Evolutionary conservation across 108 stramenopile species (phyloP).

Genomic region (Hondaea fermentalgiana): DNA sequence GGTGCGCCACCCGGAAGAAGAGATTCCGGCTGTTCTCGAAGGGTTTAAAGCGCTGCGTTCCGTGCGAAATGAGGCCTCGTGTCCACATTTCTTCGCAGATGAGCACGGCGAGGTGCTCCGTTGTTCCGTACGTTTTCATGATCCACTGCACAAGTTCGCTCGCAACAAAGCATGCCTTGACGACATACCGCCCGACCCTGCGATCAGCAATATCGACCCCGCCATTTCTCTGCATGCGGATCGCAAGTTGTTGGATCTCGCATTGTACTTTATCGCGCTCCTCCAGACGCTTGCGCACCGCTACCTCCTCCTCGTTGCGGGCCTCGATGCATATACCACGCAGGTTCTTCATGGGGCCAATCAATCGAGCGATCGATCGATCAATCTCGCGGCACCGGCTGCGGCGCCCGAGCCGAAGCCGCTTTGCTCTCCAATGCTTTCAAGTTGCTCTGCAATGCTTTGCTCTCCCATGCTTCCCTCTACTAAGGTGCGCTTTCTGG

Average conservation of each 20-base stretch:
- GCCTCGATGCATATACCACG: not conserved
- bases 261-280: not conserved
- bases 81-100: not conserved
- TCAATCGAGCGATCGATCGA: too few species aligned
- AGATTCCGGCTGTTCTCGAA: not conserved
- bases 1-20: not conserved
- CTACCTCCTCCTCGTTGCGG: not conserved
- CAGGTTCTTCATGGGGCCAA: too few species aligned
- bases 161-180: not conserved
- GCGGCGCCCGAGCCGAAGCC: too few species aligned
- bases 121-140: not conserved
- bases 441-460: too few species aligned
- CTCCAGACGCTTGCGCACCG: not conserved
- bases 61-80: not conserved
- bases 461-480: too few species aligned
- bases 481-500: too few species aligned
- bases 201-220: not conserved
- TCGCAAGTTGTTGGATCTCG: not conserved
- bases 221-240: conserved; percentile 7
- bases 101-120: not conserved
- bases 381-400: too few species aligned
- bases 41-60: not conserved
- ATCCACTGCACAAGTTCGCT: not conserved
- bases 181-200: not conserved
- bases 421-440: too few species aligned